Base-by-base conservation (phyloP, 2,329 filamentous ascomycete genomes). In the Apiospora phragmitis region DNA sequence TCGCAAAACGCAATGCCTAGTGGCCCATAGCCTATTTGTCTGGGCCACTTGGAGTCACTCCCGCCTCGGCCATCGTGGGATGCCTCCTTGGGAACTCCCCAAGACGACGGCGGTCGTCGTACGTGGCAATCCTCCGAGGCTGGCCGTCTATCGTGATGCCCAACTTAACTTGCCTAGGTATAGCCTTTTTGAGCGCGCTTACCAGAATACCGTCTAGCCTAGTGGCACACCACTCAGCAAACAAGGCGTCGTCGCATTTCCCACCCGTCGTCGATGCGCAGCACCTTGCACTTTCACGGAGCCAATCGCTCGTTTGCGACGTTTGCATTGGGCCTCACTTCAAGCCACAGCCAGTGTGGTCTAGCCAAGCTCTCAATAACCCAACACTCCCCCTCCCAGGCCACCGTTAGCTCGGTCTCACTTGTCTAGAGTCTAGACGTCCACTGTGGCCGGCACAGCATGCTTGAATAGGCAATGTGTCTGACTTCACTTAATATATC, bases 111-210 rank as follows among this genome's bases (percentile, higher is more conserved):
- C 24, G 65, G 65, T 43, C 26, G 62, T 67, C 43, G 18, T 67
- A 67, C 65, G 65, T 67, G 65, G 65, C 65, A 67, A 29, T 7
- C 55, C 8, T 12, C 32, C 18, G 32, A 62, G 55, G 55, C 55
- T 62, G 55, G 21, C 29, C 21, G 16, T 62, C 55, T 38, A 62
- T 62, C 55, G 32, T 67, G 65, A 43, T 67, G 65, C 65, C 65
- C 65, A 62, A 62, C 55, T 62, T 21, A 62, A 62, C 55, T 62
- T 21, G 29, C 32, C 55, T 38, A 62, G 38, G 18, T 62, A 38
- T n/a, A 12, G 55, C 55, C 55, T 4, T 18, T 38, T 38, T n/a
- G 32, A 62, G 32, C 55, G 55, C 55, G 55, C 55, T 62, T 62
- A 12, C 55, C 55, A 62, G 55, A 62, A 59, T 35, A 62, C 0